Evolutionary conservation across 2,329 filamentous ascomycete genomes (phyloP), one percentile per base, ranked within the genome.

Genomic region (Colletotrichum sp.): DNA sequence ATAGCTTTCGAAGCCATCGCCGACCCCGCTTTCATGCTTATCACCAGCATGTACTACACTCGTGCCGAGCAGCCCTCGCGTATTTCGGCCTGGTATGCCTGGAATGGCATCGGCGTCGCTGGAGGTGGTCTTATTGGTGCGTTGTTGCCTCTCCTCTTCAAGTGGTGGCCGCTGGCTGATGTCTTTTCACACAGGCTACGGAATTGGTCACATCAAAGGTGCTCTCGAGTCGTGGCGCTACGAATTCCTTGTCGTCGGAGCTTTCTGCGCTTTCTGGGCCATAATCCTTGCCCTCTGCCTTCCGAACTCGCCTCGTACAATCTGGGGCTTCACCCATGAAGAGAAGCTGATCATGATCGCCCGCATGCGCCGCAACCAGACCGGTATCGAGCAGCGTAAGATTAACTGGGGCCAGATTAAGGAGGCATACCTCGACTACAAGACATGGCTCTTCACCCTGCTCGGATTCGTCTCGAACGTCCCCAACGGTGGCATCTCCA

Each of bases 1-100:
- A 10, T 48, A 48, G 90, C 92, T 26, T 93, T 93, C 75, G 92
- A 94, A 80, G 90, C 92, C 5, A 84, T 85, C 39, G 85, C 84
- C 4, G 84, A 85, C 57, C 85, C 85, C 3, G 84, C 84, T 1
- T 92, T 93, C 75, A 92, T 93, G 86, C 82, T 94, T 3, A 91
- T 93, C 43, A 93, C 92, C 0, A 88, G 88, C 6, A 93, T 93
- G 91, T 94, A 91, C 88, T 88, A 93, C 78, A 93, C 91, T 2
- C 86, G 91, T 12, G 85, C 87, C 5, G 90, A 94, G 79, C 92
- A 94, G 78, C 91, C 92, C 0, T 85, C 90, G 4, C 86, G 92
- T 1, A 91, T 92, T 66, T 90, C 90, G 2, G 83, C 90, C 0
- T 93, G 90, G 90, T 92, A 90, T 79, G 87, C 88, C 0, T 90